Evolutionary conservation across 75 land plant species (phyloP).

Genomic region (Pseudotsuga menziesii): DNA sequence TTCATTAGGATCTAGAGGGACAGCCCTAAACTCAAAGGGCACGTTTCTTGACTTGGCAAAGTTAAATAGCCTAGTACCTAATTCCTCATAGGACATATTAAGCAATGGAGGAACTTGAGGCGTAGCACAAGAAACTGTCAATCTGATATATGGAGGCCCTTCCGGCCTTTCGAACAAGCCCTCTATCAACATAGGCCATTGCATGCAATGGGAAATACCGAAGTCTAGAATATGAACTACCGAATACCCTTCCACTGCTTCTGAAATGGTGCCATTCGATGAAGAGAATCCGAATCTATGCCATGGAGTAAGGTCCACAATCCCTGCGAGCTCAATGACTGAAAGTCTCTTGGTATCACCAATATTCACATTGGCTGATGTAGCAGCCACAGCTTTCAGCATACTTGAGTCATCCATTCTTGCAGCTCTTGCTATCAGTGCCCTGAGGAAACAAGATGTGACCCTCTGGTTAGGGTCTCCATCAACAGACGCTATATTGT

Average conservation of each 20-base stretch:
- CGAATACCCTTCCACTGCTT: conserved; percentile 35
- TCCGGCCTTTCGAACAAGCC: conserved; percentile 41
- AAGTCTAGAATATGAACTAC: conserved; percentile 66
- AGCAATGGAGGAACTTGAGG: conserved; percentile 55
- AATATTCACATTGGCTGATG: not conserved
- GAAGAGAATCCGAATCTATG: conserved; percentile 73
- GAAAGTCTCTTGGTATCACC: conserved; percentile 14
- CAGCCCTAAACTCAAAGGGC: not conserved
- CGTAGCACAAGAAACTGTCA: conserved; percentile 41
- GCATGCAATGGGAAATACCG: conserved; percentile 71
- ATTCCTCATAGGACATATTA: conserved; percentile 17
- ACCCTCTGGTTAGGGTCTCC: conserved; percentile 81
- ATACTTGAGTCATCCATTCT: conserved; percentile 10
- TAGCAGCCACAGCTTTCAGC: not conserved
- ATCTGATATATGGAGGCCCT: conserved; percentile 51
- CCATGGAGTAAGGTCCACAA: conserved; percentile 77
- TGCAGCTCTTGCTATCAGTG: conserved; percentile 45
- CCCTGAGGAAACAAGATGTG: conserved; percentile 51
- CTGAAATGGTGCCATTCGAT: conserved; percentile 56
- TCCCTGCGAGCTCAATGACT: conserved; percentile 53
- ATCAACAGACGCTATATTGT: conserved; percentile 54
- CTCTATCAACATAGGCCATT: conserved; percentile 80
- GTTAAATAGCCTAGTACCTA: no score
- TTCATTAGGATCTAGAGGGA: not conserved
- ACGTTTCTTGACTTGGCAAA: conserved; percentile 27